Evolutionary conservation across 208 protist genomes (phyloP).

Genomic region (Angomonas ambiguus): DNA sequence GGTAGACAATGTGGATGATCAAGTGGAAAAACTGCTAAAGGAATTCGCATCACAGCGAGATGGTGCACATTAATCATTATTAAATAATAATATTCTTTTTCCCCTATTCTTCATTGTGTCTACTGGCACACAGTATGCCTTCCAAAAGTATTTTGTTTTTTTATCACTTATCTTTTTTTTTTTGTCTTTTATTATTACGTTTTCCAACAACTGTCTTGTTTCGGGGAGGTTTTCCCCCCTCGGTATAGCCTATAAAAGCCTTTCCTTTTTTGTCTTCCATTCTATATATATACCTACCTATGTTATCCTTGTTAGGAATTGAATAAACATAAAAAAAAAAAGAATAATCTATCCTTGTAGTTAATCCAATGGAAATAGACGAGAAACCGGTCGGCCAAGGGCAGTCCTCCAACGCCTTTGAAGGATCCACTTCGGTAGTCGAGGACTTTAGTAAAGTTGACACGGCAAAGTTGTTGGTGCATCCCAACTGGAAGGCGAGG

Average conservation of each 20-base stretch:
- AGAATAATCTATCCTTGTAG: neutral
- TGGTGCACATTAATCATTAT: neutral
- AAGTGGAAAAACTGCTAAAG: neutral
- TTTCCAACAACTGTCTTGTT: too few species aligned
- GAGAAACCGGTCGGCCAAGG: constrained; percentile 32
- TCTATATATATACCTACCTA: neutral
- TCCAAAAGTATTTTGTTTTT: constrained; percentile 12
- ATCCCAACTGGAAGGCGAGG: constrained; percentile 78
- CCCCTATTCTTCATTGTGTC: neutral
- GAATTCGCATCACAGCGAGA: neutral
- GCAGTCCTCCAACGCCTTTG: constrained; percentile 16
- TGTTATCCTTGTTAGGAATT: neutral
- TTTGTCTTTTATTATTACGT: neutral
- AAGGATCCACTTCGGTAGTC: constrained; percentile 1
- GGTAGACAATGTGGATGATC: constrained; percentile 10
- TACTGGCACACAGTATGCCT: too few species aligned
- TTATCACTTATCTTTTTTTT: constrained; percentile 7
- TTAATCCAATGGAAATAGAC: constrained; percentile 31
- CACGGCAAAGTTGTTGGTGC: constrained; percentile 39
- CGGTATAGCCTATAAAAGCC: too few species aligned
- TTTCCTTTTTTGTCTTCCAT: constrained; percentile 1
- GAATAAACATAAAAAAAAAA: constrained; percentile 5
- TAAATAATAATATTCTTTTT: neutral
- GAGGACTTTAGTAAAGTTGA: constrained; percentile 54
- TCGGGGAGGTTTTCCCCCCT: too few species aligned